These are phyloP conservation scores for Penicillium frequentans DNA, from an alignment of 2,329 filamentous ascomycete genomes.

Conservation along the genomic window DNA sequence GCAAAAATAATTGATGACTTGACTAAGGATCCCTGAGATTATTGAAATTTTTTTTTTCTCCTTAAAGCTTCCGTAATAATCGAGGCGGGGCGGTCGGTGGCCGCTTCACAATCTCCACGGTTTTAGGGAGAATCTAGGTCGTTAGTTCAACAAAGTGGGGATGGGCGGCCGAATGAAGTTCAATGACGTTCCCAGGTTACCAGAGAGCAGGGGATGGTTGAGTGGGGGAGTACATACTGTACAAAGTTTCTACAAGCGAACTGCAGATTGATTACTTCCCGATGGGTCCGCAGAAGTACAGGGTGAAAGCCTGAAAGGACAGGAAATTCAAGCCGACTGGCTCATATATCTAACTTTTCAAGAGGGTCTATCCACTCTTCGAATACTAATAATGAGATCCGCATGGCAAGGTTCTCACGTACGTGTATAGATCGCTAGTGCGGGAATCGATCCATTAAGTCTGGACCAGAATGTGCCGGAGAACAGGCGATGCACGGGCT, in stretches of 20 bases:
- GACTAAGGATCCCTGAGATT: not conserved
- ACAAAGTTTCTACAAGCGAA: not conserved
- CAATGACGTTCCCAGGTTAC: not conserved
- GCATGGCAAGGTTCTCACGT: not conserved
- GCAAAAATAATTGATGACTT: not conserved
- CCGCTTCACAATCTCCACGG: conserved; percentile 15
- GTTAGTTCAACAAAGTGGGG: conserved; percentile 8
- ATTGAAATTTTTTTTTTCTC: not conserved
- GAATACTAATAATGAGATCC: not conserved
- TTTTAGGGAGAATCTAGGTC: conserved; percentile 7
- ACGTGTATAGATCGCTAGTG: conserved; percentile 8
- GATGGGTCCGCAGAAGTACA: not conserved
- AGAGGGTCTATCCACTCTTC: not conserved
- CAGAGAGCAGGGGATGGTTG: not conserved
- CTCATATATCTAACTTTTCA: too few relatives aligned
- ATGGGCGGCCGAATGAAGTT: not conserved
- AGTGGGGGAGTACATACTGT: not conserved
- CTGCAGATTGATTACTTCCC: not conserved
- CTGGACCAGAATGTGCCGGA: not conserved
- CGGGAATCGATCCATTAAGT: conserved; percentile 9
- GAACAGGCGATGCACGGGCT: conserved; percentile 4
- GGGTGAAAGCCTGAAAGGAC: not conserved
- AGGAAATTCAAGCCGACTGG: not conserved
- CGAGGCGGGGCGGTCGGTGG: conserved; percentile 11
- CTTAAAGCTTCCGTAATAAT: conserved; percentile 1